A percentile compares a stretch with the other conserved stretches of the same genome.
Conservation (phyloP, 257 asterid species). For the Penstemon eatonii region DNA sequence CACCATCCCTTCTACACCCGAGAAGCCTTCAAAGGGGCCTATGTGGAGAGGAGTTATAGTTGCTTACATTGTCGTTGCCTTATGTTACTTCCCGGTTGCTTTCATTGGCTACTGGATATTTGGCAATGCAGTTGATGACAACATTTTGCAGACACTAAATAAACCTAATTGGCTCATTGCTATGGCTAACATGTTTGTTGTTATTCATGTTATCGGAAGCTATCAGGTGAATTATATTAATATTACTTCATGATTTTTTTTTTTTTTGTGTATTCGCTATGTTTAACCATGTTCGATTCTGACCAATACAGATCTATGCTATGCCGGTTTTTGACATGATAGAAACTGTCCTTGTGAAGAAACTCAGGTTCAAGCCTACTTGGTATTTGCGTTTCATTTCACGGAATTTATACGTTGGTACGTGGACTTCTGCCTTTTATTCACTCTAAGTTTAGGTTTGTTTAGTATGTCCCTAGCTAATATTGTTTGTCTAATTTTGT, state of each 20-base stretch:
- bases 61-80: conserved; percentile 82
- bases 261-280: background rate
- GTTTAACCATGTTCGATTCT: conserved; percentile 1
- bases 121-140: conserved; percentile 61
- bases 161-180: conserved; percentile 86
- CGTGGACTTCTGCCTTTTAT: conserved; percentile 12
- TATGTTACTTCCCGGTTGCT: conserved; percentile 94
- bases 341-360: conserved; percentile 75
- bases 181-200: conserved; percentile 90
- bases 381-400: conserved; percentile 64
- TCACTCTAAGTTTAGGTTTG: background rate
- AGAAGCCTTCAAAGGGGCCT: conserved; percentile 79
- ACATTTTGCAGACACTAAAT: conserved; percentile 54
- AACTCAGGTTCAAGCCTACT: conserved; percentile 63
- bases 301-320: conserved; percentile 62
- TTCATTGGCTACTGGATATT: conserved; percentile 70
- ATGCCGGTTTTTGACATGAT: conserved; percentile 96
- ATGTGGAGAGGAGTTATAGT: conserved; percentile 96
- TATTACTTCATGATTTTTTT: background rate
- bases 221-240: conserved; percentile 58
- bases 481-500: background rate
- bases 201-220: conserved; percentile 90
- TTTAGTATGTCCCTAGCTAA: background rate
- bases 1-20: conserved; percentile 89
- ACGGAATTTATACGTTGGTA: conserved; percentile 74